Conservation (phyloP, 2,329 filamentous ascomycete species). For the Bipolaris cookei region DNA sequence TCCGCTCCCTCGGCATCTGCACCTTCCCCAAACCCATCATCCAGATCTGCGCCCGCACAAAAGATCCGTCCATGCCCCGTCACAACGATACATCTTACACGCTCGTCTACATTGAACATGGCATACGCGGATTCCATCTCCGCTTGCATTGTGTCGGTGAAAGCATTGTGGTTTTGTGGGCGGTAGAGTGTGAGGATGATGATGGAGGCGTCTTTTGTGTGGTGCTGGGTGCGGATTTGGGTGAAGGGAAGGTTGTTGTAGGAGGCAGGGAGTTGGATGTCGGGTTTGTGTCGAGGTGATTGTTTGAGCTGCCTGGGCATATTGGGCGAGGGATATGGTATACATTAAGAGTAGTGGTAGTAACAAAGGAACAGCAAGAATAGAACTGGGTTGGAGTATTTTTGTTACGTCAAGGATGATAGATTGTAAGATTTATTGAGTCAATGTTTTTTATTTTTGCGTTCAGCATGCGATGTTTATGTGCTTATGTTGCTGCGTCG, state of each 20-base stretch:
- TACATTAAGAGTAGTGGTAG: neutral
- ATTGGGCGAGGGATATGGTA: neutral
- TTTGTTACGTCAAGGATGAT: neutral
- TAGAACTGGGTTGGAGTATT: neutral
- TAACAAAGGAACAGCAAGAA: too few species aligned
- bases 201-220: constrained; percentile 57
- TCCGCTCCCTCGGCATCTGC: constrained; percentile 52
- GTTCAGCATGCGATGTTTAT: neutral
- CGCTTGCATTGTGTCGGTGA: constrained; percentile 67
- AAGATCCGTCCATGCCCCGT: constrained; percentile 60
- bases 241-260: constrained; percentile 52
- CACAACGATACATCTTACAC: constrained; percentile 62
- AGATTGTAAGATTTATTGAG: too few species aligned
- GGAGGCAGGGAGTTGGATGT: constrained; percentile 43
- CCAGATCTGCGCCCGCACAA: constrained; percentile 65
- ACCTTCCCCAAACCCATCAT: constrained; percentile 57
- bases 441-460: neutral
- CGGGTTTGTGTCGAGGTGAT: constrained; percentile 28
- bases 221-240: constrained; percentile 52
- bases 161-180: constrained; percentile 71
- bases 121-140: constrained; percentile 64
- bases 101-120: constrained; percentile 61
- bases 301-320: constrained; percentile 5
- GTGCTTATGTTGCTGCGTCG: neutral
- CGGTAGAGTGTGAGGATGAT: constrained; percentile 70